These are phyloP conservation scores for Blepharisma undulans DNA, from an alignment of 169 alveolate species.

Conservation along the genomic window DNA sequence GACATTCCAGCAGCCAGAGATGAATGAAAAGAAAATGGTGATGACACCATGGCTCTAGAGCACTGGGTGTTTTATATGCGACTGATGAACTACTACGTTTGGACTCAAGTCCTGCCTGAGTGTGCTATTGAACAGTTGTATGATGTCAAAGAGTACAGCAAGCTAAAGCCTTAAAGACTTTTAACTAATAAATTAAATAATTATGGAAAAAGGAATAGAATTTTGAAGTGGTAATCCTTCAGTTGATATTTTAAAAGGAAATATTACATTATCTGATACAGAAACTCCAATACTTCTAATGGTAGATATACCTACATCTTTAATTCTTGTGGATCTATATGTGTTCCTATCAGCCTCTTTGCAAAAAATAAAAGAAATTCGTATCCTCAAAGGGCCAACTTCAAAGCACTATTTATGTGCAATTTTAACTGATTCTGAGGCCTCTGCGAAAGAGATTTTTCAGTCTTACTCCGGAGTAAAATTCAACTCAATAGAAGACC, in stretches of 20 bases:
- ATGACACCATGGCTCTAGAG: background rate
- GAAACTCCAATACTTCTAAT: background rate
- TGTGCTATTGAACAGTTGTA: background rate
- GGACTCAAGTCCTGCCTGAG: background rate
- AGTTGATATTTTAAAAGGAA: constrained; percentile 17
- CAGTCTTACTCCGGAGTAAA: background rate
- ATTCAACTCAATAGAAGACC: constrained; percentile 32
- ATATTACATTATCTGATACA: background rate
- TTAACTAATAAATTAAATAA: no score
- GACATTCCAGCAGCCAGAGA: background rate
- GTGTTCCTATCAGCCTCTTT: background rate
- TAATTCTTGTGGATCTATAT: background rate
- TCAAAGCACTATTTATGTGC: background rate
- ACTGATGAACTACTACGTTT: background rate
- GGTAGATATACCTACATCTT: constrained; percentile 35
- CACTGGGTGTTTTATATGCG: background rate
- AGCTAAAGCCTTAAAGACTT: background rate
- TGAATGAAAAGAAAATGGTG: background rate
- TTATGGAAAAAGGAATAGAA: background rate
- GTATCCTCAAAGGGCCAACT: background rate
- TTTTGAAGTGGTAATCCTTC: constrained; percentile 38
- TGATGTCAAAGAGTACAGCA: background rate
- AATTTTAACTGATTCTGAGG: background rate
- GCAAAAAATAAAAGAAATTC: background rate
- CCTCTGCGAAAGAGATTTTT: background rate